Conservation (phyloP, 768 basidiomycete genomes). For the Lentinus brumalis region DNA sequence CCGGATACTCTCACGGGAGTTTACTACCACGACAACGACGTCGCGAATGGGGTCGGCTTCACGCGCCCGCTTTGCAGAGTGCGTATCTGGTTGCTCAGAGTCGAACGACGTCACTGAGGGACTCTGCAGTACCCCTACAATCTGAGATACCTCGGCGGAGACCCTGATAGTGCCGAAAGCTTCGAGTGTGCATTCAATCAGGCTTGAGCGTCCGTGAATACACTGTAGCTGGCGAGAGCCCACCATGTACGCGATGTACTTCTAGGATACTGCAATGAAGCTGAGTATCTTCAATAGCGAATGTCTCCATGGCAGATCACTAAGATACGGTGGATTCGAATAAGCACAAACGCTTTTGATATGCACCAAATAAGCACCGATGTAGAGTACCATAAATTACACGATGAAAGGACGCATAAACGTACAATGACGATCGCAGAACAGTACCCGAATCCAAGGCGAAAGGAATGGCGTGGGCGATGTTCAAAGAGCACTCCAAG, state of each 20-base stretch:
- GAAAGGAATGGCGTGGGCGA: background rate
- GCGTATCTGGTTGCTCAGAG: background rate
- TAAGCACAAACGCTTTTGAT: no score
- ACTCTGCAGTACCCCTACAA: conserved; percentile 10
- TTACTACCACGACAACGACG: conserved; percentile 22
- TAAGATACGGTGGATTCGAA: no score
- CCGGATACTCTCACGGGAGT: conserved; percentile 28
- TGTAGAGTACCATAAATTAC: conserved; percentile 15
- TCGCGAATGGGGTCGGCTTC: conserved; percentile 22
- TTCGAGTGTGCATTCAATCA: conserved; percentile 3
- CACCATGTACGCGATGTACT: no score
- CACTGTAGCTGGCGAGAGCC: no score
- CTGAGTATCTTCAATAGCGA: no score
- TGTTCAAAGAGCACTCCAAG: no score
- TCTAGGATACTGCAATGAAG: no score
- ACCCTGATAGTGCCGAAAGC: conserved; percentile 8
- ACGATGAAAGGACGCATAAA: background rate
- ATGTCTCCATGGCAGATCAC: no score
- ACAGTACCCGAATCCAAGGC: background rate
- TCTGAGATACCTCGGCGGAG: conserved; percentile 8
- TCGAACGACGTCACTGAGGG: background rate
- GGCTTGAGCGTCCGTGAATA: background rate
- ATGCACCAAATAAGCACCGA: no score
- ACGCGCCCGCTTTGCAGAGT: conserved; percentile 26
- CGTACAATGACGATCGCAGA: background rate